Evolutionary conservation across 2,329 filamentous ascomycete species (phyloP), one percentile per base, ranked within the genome.

Genomic region (Apiospora pterosperma): DNA sequence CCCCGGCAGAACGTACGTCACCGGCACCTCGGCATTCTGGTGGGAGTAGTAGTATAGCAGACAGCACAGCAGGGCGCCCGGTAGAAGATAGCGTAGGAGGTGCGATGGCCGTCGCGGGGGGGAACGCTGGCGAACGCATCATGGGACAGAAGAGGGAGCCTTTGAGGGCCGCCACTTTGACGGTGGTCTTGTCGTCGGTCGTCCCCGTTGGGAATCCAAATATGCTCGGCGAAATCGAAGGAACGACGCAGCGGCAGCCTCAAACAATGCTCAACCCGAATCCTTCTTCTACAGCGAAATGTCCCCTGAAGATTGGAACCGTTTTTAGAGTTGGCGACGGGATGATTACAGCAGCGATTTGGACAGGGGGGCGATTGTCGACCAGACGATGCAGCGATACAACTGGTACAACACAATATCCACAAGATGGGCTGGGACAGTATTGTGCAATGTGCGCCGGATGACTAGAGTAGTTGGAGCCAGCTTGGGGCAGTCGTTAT

Each of bases 91-190:
- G 63, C 80, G 80, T 31, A 81, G 65, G 63, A 82, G 74, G 69
- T 81, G 77, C 61, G 80, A 80, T 10, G 76, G 77, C 63, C 81
- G 78, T 65, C 80, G 77, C 64, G 79, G 77, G 44, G n/a, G 79
- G 78, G 64, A 82, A 81, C 36, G 75, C 74, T 38, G 78, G 75
- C 67, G 78, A 76, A 65, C 78, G 73, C 74, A 81, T 76, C 65
- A 67, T 71, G 67, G 68, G 66, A 62, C 60, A 66, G 59, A 65
- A 67, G 1, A 55, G 28, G 48, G 48, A 34, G 67, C 68, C 69
- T 66, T 36, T 65, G 62, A 67, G 67, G 42, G 67, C 67, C 67
- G 70, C 70, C 67, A 55, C 28, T 31, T 55, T 55, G 48, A n/a
- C 48, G 55, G 38, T 31, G 11, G 36, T 12, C 12, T 23, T 31